These are phyloP conservation scores for Dactylellina parvicollis DNA, from an alignment of 2,329 filamentous ascomycete species.

Conservation along the genomic window DNA sequence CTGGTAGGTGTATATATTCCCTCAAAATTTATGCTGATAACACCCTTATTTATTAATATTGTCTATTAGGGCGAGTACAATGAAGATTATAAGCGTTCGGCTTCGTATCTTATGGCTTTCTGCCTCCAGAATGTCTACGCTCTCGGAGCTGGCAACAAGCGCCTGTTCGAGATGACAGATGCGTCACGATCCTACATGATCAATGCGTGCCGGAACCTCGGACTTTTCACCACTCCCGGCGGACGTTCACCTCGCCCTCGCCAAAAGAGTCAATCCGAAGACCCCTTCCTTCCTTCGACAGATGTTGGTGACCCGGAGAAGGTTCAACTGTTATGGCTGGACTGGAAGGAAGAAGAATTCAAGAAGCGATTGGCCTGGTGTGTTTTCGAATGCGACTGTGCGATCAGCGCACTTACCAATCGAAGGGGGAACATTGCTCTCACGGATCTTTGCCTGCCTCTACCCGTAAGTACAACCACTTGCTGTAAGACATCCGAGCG, in stretches of 20 bases:
- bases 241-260: conserved; percentile 31
- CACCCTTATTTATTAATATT: not conserved
- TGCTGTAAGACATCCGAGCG: not conserved
- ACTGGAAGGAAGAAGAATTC: conserved; percentile 57
- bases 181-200: conserved; percentile 57
- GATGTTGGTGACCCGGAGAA: conserved; percentile 52
- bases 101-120: conserved; percentile 57
- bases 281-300: conserved; percentile 40
- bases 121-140: conserved; percentile 58
- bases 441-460: conserved; percentile 56
- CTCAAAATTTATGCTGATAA: not conserved
- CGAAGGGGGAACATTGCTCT: conserved; percentile 58
- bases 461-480: conserved; percentile 50
- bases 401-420: conserved; percentile 57
- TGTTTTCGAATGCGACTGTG: conserved; percentile 58
- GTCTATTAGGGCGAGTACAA: conserved; percentile 57
- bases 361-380: conserved; percentile 57
- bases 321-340: conserved; percentile 55
- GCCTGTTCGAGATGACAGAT: conserved; percentile 58
- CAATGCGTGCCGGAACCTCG: conserved; percentile 57
- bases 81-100: conserved; percentile 56
- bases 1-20: conserved; percentile 53
- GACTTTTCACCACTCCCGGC: conserved; percentile 55
- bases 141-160: conserved; percentile 56
- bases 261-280: conserved; percentile 33